Base-by-base conservation (phyloP, 805 yeast species). In the Vanderwaltozyma verrucispora region DNA sequence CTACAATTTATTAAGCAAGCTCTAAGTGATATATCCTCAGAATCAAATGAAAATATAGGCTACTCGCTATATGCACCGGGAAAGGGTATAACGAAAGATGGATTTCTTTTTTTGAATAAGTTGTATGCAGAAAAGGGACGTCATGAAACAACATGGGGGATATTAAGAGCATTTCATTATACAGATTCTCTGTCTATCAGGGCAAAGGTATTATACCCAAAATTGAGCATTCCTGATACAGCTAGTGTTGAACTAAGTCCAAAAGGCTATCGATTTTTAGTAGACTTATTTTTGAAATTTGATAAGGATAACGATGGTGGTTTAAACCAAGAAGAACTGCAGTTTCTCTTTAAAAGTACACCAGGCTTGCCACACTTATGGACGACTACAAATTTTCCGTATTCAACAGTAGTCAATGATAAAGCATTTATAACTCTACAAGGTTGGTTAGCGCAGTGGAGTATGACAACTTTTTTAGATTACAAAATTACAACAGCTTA, bases 391-490 rank as follows among this genome's bases (percentile, higher is more conserved):
- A 78, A 78, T 46, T 92, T 92, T 53, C 99, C 99, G 0, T 66
- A 71, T 19, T 75, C 94, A 1, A 84, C 94, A 10, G 95, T 89
- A 2, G 74, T 94, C 37, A 88, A 87, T 54, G 96, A 87, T 46
- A 79, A 77, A 44, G 96, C 95, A 0, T 73, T 77, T 54, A 87
- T 92, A 4, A 86, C 97, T 0, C 60, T 92, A 20, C 98, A 94
- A 62, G 98, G 99, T 3, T 92, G 99, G 99, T 63, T 92, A 28
- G 98, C 98, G 0, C 97, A 89, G 52, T 92, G 99, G 99, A 80
- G 89, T 49, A 82, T 92, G 83, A 86, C 96, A 1, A 89, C 97
- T 0, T 87, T 76, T 47, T 63, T 92, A 23, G 95, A 88, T 49
- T 76, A 82, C 53, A 76, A 72, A 48, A 80, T 86, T 1, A 87